phyloP scores from a whole-genome alignment of 129 eudicot genomes.

The Logfia minima region DNA sequence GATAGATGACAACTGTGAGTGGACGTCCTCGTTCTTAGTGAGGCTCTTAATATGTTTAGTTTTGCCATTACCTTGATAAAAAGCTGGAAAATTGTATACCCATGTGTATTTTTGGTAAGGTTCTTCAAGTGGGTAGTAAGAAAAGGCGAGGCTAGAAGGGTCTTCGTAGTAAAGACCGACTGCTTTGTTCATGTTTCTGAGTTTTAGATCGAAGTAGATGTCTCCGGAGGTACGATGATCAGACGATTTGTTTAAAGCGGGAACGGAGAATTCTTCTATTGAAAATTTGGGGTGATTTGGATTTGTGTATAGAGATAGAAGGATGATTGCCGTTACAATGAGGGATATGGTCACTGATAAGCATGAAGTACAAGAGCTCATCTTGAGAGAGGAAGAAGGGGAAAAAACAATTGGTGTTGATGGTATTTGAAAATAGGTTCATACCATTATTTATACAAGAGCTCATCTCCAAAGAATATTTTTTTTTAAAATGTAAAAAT shows the following conservation, averaged over 20 bases:
- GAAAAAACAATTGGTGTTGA: neutral
- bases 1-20: neutral
- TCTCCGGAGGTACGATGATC: neutral
- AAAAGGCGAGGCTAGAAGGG: neutral
- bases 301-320: neutral
- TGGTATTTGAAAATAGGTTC: neutral
- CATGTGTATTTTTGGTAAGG: slow-evolving; percentile 12
- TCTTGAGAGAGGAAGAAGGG: neutral
- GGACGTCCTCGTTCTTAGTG: neutral
- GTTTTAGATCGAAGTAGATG: slow-evolving; percentile 18
- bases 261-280: slow-evolving; percentile 12
- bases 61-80: slow-evolving; percentile 21
- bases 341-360: neutral
- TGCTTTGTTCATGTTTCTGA: slow-evolving; percentile 24
- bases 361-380: neutral
- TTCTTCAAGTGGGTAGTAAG: neutral
- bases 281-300: slow-evolving; percentile 14
- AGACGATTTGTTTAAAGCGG: neutral
- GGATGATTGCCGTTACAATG: neutral
- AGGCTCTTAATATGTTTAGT: neutral
- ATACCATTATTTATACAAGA: neutral
- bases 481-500: too few relatives aligned
- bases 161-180: slow-evolving; percentile 20
- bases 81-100: neutral
- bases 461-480: too few relatives aligned